phyloP scores from a whole-genome alignment of 139 green algal genomes.

The Chlamydomonas applanata region DNA sequence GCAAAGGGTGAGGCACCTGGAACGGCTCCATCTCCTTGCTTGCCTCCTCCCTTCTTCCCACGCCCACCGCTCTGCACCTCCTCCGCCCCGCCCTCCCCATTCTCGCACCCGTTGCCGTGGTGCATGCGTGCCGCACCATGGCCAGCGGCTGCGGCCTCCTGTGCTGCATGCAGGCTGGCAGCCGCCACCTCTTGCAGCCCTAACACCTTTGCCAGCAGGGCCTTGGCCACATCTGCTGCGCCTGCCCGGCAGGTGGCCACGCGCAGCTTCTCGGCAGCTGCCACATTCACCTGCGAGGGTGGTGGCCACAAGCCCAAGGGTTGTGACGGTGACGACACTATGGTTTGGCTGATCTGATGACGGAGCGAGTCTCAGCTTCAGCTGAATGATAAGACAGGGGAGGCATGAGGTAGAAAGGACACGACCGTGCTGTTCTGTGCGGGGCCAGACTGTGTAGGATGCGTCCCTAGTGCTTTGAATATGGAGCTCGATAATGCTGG shows the following conservation, averaged over 20 bases:
- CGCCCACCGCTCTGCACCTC: too few relatives aligned
- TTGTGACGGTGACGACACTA: neutral
- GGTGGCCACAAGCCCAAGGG: neutral
- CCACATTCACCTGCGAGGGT: constrained; percentile 12
- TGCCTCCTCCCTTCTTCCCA: neutral
- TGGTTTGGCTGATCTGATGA: neutral
- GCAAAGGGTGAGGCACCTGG: too few relatives aligned
- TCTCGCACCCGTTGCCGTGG: too few relatives aligned
- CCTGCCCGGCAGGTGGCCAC: constrained; percentile 1
- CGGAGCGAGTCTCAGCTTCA: too few relatives aligned
- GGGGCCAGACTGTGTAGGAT: too few relatives aligned
- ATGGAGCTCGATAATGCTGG: too few relatives aligned
- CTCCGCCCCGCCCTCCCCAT: too few relatives aligned
- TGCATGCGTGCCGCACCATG: neutral
- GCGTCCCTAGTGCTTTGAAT: too few relatives aligned
- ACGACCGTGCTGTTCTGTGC: too few relatives aligned
- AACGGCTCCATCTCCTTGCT: neutral
- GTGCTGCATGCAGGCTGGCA: neutral
- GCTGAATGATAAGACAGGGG: too few relatives aligned
- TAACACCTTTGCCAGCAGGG: constrained; percentile 58
- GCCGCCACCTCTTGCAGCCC: constrained; percentile 38
- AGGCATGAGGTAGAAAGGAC: too few relatives aligned
- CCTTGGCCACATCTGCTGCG: constrained; percentile 41
- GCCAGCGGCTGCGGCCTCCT: neutral
- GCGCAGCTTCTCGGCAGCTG: constrained; percentile 3